Evolutionary conservation across 2,329 filamentous ascomycete genomes (phyloP).

Genomic region (Ophiostoma australiae): DNA sequence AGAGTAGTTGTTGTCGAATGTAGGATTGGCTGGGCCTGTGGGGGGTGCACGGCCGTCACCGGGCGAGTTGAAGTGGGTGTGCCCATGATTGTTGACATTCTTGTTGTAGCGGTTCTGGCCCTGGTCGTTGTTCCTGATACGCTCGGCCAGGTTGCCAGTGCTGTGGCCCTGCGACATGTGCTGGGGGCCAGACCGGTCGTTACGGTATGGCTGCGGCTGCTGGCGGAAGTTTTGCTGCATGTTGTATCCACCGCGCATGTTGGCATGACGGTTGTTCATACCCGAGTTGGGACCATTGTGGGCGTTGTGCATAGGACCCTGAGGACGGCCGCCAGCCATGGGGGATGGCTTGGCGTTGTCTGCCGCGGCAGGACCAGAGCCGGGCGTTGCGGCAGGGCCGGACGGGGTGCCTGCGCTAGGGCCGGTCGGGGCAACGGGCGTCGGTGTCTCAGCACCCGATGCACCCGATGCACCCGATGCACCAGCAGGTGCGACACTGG

Average conservation of each 20-base stretch:
- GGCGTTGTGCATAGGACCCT: conserved; percentile 17
- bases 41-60: conserved; percentile 68
- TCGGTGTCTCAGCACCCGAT: background rate
- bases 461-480: background rate
- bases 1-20: conserved; percentile 47
- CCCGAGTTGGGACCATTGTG: conserved; percentile 27
- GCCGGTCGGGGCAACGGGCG: background rate
- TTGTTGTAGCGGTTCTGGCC: conserved; percentile 34
- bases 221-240: conserved; percentile 45
- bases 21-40: conserved; percentile 61
- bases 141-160: conserved; percentile 46
- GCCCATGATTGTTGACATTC: conserved; percentile 32
- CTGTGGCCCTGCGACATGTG: conserved; percentile 40
- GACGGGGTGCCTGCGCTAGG: background rate
- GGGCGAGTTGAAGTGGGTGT: conserved; percentile 45
- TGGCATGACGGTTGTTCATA: conserved; percentile 43
- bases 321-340: background rate
- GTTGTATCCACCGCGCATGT: conserved; percentile 46
- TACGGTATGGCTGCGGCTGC: conserved; percentile 45
- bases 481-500: background rate
- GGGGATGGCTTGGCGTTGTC: conserved; percentile 2
- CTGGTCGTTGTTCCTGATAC: conserved; percentile 49
- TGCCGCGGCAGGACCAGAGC: conserved; percentile 14
- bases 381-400: background rate
- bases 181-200: conserved; percentile 44